Evolutionary conservation across 345 rosid genomes (phyloP).

Genomic region (Syzygium oleosum): DNA sequence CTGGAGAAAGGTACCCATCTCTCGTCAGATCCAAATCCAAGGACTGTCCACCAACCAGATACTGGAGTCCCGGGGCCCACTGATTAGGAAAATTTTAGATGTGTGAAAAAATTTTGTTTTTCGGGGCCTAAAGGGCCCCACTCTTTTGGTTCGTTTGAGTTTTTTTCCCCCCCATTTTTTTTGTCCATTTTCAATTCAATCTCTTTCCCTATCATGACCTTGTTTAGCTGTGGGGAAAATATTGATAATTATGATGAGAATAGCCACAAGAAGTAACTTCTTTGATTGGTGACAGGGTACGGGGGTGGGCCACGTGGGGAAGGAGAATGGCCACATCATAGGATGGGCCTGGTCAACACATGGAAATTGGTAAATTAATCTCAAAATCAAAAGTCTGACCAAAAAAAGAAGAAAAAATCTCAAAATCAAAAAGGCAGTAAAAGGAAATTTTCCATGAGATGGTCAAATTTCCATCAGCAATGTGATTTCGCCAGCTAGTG

Average conservation of each 20-base stretch:
- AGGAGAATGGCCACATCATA: background rate
- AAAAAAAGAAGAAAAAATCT: no score
- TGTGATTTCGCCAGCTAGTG: background rate
- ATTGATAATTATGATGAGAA: background rate
- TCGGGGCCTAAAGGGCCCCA: background rate
- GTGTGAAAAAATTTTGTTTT: background rate
- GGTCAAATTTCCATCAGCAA: background rate
- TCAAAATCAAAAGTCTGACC: background rate
- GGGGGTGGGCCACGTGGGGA: background rate
- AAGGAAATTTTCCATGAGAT: background rate
- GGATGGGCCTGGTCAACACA: background rate
- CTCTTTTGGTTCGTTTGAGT: background rate
- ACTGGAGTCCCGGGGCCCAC: constrained; percentile 1
- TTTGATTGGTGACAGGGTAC: background rate
- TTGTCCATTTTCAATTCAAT: background rate
- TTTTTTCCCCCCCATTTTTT: background rate
- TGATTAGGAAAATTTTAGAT: constrained; percentile 6
- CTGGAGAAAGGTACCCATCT: constrained; percentile 14
- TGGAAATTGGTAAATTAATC: background rate
- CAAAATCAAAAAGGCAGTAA: background rate
- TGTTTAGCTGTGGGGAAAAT: background rate
- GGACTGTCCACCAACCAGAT: constrained; percentile 19
- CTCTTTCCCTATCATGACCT: background rate
- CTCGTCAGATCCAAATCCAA: constrained; percentile 13
- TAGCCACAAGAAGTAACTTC: background rate